These are phyloP conservation scores for Russula ochroleuca DNA, from an alignment of 768 basidiomycete species.

Conservation along the genomic window DNA sequence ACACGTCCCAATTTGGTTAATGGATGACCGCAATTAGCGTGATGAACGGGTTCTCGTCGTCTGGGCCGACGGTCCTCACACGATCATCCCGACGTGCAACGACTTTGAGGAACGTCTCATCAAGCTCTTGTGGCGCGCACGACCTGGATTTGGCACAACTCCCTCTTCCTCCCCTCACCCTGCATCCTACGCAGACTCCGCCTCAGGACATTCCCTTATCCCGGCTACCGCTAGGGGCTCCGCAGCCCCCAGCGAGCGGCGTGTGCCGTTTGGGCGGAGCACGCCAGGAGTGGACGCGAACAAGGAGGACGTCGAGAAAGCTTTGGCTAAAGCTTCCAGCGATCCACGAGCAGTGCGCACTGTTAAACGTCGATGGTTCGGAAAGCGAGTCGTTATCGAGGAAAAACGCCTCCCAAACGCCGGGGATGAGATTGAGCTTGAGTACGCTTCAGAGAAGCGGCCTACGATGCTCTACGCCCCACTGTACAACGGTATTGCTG, in stretches of 20 bases:
- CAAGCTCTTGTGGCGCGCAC: constrained; percentile 49
- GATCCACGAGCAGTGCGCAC: constrained; percentile 19
- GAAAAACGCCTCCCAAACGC: constrained; percentile 20
- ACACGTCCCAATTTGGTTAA: not conserved
- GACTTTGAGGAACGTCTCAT: constrained; percentile 59
- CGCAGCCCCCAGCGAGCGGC: constrained; percentile 16
- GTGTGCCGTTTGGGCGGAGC: constrained; percentile 7
- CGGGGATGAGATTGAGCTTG: constrained; percentile 28
- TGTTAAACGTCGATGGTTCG: constrained; percentile 57
- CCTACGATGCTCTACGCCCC: constrained; percentile 38
- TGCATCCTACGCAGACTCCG: constrained; percentile 32
- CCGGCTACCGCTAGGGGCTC: constrained; percentile 7
- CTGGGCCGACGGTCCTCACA: constrained; percentile 78
- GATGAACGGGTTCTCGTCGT: constrained; percentile 82
- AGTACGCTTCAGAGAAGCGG: constrained; percentile 33
- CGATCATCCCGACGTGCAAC: constrained; percentile 54
- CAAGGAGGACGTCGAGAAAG: constrained; percentile 15
- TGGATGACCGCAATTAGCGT: constrained; percentile 41
- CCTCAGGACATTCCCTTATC: constrained; percentile 38
- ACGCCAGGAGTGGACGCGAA: constrained; percentile 3
- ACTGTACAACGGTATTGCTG: constrained; percentile 37
- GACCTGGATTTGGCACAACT: constrained; percentile 32
- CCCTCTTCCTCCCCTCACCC: constrained; percentile 34
- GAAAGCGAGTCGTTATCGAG: constrained; percentile 40
- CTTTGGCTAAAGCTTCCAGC: constrained; percentile 2